Percentiles rank a stretch among this genome's conserved stretches.
phyloP scores from a whole-genome alignment of 2,329 filamentous ascomycete genomes.

The Nemania diffusa region DNA sequence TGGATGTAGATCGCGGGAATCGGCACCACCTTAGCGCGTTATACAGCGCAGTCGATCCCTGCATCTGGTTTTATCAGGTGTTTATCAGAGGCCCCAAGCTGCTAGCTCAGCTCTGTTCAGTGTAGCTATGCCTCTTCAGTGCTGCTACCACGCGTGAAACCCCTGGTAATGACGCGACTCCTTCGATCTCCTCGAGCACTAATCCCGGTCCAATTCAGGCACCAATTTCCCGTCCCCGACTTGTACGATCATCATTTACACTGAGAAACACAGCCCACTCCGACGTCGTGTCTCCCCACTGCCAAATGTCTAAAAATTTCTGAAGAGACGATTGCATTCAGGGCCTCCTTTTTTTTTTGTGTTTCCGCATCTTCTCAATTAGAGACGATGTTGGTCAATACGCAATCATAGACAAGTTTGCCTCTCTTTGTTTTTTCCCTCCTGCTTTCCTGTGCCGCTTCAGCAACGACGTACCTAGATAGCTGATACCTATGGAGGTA shows the following conservation, averaged over 20 bases:
- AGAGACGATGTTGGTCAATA: constrained; percentile 1
- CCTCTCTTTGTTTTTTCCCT: not conserved
- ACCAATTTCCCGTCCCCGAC: not conserved
- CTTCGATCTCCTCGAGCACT: not conserved
- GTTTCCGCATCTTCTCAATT: not conserved
- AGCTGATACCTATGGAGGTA: not conserved
- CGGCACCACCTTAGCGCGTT: not conserved
- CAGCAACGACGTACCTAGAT: not conserved
- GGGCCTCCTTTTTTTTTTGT: not conserved
- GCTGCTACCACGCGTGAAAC: not conserved
- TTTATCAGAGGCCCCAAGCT: not conserved
- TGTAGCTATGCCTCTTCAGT: not conserved
- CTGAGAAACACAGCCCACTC: not conserved
- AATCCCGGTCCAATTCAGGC: not conserved
- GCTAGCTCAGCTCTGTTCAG: not conserved
- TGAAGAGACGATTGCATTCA: not conserved
- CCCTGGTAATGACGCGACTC: not conserved
- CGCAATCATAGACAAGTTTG: not conserved
- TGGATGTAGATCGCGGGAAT: not conserved
- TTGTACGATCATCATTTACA: not conserved
- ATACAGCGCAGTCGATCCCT: not conserved
- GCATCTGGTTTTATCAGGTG: no score
- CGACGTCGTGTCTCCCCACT: not conserved
- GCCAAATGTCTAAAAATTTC: not conserved
- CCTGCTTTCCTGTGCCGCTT: no score